Conservation (phyloP, 306 rosid genomes). For the Pueraria montana region DNA sequence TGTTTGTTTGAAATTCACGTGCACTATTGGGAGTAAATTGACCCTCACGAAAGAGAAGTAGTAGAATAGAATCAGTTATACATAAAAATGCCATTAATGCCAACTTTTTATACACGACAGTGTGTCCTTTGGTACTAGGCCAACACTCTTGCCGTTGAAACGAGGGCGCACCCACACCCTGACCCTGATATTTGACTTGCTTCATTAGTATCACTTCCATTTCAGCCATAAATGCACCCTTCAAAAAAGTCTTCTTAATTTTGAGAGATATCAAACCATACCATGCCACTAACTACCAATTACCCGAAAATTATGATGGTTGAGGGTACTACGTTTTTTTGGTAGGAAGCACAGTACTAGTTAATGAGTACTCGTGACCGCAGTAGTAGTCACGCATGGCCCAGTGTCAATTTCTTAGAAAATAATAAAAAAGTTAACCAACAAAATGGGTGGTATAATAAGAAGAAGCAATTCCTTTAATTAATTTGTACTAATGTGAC, state of each 20-base stretch:
- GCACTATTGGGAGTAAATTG: not conserved
- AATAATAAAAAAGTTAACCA: not conserved
- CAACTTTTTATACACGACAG: not conserved
- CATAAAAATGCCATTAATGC: constrained; percentile 31
- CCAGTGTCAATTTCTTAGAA: constrained; percentile 19
- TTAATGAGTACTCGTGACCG: constrained; percentile 5
- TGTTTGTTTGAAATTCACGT: constrained; percentile 6
- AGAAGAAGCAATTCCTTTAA: not conserved
- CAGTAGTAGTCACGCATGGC: not conserved
- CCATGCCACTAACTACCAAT: not conserved
- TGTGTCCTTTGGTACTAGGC: constrained; percentile 9
- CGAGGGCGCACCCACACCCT: constrained; percentile 37
- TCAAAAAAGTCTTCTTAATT: constrained; percentile 15
- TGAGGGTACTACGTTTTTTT: not conserved
- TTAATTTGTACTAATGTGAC: not conserved
- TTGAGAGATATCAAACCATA: not conserved
- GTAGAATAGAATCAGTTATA: not conserved
- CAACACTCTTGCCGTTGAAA: constrained; percentile 44
- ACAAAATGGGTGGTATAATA: not conserved
- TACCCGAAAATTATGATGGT: not conserved
- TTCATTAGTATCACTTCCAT: constrained; percentile 3
- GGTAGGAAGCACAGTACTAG: constrained; percentile 32
- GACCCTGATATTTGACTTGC: constrained; percentile 19
- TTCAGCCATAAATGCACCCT: constrained; percentile 45
- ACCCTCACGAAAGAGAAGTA: constrained; percentile 1